Conservation (phyloP, 768 basidiomycete genomes). For the Phaeotremella skinneri region DNA sequence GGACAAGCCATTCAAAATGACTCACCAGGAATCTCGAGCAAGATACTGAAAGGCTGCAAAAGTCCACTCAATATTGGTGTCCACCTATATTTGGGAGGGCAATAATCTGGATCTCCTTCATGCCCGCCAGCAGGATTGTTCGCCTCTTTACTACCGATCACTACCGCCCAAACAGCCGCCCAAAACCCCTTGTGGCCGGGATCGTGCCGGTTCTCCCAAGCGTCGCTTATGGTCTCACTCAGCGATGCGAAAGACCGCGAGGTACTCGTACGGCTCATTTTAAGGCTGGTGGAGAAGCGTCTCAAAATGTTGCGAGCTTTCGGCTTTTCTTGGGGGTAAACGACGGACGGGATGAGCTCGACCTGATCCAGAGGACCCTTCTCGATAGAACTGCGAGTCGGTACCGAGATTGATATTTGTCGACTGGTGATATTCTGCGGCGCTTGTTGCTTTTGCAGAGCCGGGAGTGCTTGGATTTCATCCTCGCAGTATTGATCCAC, state of each 20-base stretch:
- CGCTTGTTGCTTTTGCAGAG: background rate
- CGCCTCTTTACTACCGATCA: slow-evolving; percentile 9
- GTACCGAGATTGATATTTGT: slow-evolving; percentile 3
- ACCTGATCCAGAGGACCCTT: background rate
- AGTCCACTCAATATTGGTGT: slow-evolving; percentile 30
- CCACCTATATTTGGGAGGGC: slow-evolving; percentile 27
- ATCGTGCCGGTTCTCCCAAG: slow-evolving; percentile 15
- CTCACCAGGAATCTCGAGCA: slow-evolving; percentile 68
- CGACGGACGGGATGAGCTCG: background rate
- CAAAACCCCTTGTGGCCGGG: slow-evolving; percentile 11
- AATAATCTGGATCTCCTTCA: slow-evolving; percentile 18
- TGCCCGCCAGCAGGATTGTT: background rate
- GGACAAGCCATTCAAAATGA: background rate
- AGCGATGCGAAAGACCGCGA: background rate
- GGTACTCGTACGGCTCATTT: background rate
- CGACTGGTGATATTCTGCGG: background rate
- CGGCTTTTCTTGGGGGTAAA: no score
- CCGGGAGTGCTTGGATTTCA: background rate
- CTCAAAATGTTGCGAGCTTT: background rate
- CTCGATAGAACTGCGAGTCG: background rate
- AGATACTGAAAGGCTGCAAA: slow-evolving; percentile 60
- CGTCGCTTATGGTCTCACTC: slow-evolving; percentile 1
- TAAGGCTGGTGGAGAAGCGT: background rate
- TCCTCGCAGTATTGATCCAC: background rate
- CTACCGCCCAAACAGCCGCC: background rate